Base-by-base conservation (phyloP, 768 basidiomycete genomes). In the Piloderma croceum region DNA sequence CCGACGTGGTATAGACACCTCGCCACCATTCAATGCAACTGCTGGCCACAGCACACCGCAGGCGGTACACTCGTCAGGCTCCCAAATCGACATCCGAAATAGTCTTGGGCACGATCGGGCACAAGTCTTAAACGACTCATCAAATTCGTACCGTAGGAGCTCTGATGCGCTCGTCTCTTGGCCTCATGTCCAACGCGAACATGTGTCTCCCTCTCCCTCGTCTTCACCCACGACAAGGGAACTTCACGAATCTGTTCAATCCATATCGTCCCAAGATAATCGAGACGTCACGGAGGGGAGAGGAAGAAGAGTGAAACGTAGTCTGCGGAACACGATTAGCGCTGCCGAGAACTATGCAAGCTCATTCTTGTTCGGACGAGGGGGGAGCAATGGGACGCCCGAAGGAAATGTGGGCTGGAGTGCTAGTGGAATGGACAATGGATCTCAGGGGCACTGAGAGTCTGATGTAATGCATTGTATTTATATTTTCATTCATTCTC, bases 281-380 rank as follows among this genome's bases (percentile, higher is more conserved):
- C 54, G 41, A 42, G 63, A 51, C 39, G 61, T 52, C 33, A 61
- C 59, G 23, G 77, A 73, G 44, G 66, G 58, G 29, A 63, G 77
- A 42, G 79, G 77, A 20, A 62, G 81, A 48, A 80, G 73, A 49
- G 78, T 80, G 25, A 83, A 75, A 57, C 68, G 78, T 45, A 79
- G 75, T 48, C 49, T 86, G 37, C 72, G 84, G 36, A 83, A 73
- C 43, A 84, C 83, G 11, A 58, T 87, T 33, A 76, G 70, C 41
- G 79, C 75, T 24, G 83, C 85, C 9, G 83, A 86, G 52, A 77
- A 81, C 40, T 81, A 81, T 53, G 78, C 81, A 4, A 77, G 67
- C 44, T 69, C 77, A 5, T 71, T 84, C 45, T 60, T 83, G 24
- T 83, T 85, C 43, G 80, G 81, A n/a, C 70, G 80, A 21, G 56